These are phyloP conservation scores for Paspalum notatum DNA, from an alignment of 176 grass and related monocot species.

Conservation along the genomic window DNA sequence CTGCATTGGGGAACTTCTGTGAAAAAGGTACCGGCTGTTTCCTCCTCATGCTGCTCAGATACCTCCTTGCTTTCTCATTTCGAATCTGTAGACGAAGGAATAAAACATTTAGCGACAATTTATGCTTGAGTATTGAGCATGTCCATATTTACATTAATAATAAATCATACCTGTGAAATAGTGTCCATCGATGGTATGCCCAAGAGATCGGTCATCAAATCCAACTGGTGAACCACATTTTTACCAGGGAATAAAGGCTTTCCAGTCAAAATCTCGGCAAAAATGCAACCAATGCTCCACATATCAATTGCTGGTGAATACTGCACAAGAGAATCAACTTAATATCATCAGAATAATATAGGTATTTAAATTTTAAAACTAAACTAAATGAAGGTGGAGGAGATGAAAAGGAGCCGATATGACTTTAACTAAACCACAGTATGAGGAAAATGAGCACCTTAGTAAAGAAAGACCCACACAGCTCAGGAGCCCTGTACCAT, in stretches of 20 bases:
- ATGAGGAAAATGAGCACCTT: slow-evolving; percentile 64
- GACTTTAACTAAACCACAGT: slow-evolving; percentile 29
- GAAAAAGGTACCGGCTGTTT: slow-evolving; percentile 80
- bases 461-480: slow-evolving; percentile 96
- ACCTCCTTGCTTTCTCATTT: slow-evolving; percentile 93
- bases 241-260: slow-evolving; percentile 98
- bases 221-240: slow-evolving; percentile 99
- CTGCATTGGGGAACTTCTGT: slow-evolving; percentile 86
- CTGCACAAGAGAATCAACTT: slow-evolving; percentile 55
- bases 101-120: neutral
- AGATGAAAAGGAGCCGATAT: slow-evolving; percentile 32
- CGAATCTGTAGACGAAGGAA: slow-evolving; percentile 54
- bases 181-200: slow-evolving; percentile 77
- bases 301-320: slow-evolving; percentile 96
- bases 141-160: slow-evolving; percentile 2
- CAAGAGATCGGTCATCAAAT: slow-evolving; percentile 98
- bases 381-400: neutral
- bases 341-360: slow-evolving; percentile 5
- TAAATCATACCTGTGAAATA: slow-evolving; percentile 71
- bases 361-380: neutral
- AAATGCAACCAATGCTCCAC: slow-evolving; percentile 99
- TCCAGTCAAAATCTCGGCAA: slow-evolving; percentile 90
- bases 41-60: slow-evolving; percentile 79
- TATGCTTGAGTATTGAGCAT: slow-evolving; percentile 11
- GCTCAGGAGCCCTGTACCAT: slow-evolving; percentile 97